phyloP scores from a whole-genome alignment of 306 rosid species.

The Medicago arabica region DNA sequence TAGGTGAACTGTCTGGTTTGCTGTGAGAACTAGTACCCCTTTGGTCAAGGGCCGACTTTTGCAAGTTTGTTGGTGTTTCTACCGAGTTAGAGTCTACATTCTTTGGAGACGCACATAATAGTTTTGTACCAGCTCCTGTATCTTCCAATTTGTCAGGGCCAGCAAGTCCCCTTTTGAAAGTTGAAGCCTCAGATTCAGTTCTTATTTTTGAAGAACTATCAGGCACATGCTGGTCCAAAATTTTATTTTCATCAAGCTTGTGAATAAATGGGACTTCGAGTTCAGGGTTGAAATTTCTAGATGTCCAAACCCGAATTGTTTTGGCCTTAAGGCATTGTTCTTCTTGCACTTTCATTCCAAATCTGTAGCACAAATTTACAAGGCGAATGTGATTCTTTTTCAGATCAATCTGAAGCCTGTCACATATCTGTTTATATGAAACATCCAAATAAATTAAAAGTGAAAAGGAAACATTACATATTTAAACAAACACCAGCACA shows the following conservation, averaged over 20 bases:
- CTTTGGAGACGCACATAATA: slow-evolving; percentile 47
- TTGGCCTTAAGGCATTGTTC: slow-evolving; percentile 65
- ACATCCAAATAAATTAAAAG: slow-evolving; percentile 37
- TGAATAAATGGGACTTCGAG: slow-evolving; percentile 45
- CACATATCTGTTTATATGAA: slow-evolving; percentile 61
- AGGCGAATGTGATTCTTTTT: slow-evolving; percentile 73
- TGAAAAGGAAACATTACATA: slow-evolving; percentile 37
- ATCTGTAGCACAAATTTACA: slow-evolving; percentile 65
- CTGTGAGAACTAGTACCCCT: slow-evolving; percentile 44
- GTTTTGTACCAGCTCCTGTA: slow-evolving; percentile 43
- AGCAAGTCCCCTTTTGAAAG: slow-evolving; percentile 42
- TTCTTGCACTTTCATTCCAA: slow-evolving; percentile 75
- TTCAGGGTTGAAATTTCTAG: slow-evolving; percentile 65
- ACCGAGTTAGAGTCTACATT: slow-evolving; percentile 43
- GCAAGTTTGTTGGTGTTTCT: slow-evolving; percentile 37
- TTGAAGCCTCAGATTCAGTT: slow-evolving; percentile 44
- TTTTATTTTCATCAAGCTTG: slow-evolving; percentile 53
- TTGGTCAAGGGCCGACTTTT: slow-evolving; percentile 46
- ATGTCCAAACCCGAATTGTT: slow-evolving; percentile 77
- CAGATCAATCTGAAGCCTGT: slow-evolving; percentile 80
- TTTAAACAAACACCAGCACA: not conserved
- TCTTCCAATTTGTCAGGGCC: slow-evolving; percentile 42
- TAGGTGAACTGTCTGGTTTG: slow-evolving; percentile 42
- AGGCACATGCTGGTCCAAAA: slow-evolving; percentile 38
- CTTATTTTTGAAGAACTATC: slow-evolving; percentile 45